A percentile compares a stretch with the other conserved stretches of the same genome.
These are phyloP conservation scores for Apiospora sp. DNA, from an alignment of 2,329 filamentous ascomycete species.

Conservation along the genomic window DNA sequence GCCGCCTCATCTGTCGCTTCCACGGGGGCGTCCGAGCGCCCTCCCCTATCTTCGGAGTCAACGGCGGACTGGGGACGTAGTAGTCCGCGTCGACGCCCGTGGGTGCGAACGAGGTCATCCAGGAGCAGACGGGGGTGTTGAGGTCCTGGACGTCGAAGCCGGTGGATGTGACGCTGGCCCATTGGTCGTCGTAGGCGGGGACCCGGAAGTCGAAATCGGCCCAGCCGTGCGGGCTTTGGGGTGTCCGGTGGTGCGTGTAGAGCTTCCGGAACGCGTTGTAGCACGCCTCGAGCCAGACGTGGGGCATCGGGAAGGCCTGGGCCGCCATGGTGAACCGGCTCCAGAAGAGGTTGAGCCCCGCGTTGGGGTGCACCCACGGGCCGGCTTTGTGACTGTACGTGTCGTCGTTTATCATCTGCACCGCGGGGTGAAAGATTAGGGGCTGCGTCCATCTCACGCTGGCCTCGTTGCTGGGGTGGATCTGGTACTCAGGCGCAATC, in stretches of 20 bases:
- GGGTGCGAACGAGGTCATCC: background rate
- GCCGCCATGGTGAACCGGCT: background rate
- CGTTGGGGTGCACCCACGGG: background rate
- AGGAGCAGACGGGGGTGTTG: background rate
- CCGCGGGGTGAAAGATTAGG: background rate
- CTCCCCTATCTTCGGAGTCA: background rate
- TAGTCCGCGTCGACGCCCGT: background rate
- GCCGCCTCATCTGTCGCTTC: background rate
- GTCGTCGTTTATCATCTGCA: background rate
- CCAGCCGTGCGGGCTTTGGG: background rate
- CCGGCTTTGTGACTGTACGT: background rate
- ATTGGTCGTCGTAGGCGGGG: constrained; percentile 7
- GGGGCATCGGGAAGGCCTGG: background rate
- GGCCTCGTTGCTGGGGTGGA: background rate
- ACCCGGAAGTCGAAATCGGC: constrained; percentile 24
- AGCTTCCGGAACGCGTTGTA: constrained; percentile 3
- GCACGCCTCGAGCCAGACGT: constrained; percentile 6
- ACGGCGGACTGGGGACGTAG: background rate
- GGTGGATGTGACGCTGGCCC: background rate
- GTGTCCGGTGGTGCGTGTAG: background rate
- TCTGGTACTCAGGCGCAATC: background rate
- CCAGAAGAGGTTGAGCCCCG: background rate
- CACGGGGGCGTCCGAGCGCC: background rate
- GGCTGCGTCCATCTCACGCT: background rate
- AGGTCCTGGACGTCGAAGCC: background rate